Evolutionary conservation across 441 rosid genomes (phyloP).

Genomic region (Aquilaria agallochum): DNA sequence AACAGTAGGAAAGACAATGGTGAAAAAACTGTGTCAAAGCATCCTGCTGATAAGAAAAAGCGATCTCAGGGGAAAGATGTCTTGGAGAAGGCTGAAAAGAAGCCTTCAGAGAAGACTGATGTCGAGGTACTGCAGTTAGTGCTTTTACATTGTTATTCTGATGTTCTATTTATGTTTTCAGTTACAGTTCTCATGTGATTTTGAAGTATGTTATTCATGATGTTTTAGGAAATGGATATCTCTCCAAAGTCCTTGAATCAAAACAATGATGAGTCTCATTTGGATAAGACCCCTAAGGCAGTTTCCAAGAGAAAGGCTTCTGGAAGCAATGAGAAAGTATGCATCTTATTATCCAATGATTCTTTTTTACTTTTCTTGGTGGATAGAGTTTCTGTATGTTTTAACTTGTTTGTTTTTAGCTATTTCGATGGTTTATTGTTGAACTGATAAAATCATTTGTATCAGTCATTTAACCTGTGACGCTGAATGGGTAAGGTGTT

Average conservation of each 20-base stretch:
- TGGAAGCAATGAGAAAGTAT: slow-evolving; percentile 51
- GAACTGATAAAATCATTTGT: too few relatives aligned
- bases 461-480: too few relatives aligned
- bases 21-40: slow-evolving; percentile 45
- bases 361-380: too few relatives aligned
- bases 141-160: slow-evolving; percentile 6
- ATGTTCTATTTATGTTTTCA: slow-evolving; percentile 10
- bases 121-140: slow-evolving; percentile 39
- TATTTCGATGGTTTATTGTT: too few relatives aligned
- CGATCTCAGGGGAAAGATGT: slow-evolving; percentile 44
- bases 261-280: slow-evolving; percentile 39
- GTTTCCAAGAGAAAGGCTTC: slow-evolving; percentile 59
- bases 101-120: slow-evolving; percentile 46
- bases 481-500: too few relatives aligned
- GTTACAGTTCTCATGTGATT: background rate
- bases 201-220: background rate
- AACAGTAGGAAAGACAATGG: slow-evolving; percentile 32
- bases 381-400: too few relatives aligned
- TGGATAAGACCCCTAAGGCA: slow-evolving; percentile 58
- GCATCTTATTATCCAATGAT: slow-evolving; percentile 1
- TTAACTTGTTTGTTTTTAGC: too few relatives aligned
- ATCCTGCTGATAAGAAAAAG: slow-evolving; percentile 52
- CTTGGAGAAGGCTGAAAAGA: slow-evolving; percentile 37
- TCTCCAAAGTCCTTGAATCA: slow-evolving; percentile 55
- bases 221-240: slow-evolving; percentile 48